Evolutionary conservation across 2,329 filamentous ascomycete species (phyloP).

Genomic region (Trichoderma pleuroti): DNA sequence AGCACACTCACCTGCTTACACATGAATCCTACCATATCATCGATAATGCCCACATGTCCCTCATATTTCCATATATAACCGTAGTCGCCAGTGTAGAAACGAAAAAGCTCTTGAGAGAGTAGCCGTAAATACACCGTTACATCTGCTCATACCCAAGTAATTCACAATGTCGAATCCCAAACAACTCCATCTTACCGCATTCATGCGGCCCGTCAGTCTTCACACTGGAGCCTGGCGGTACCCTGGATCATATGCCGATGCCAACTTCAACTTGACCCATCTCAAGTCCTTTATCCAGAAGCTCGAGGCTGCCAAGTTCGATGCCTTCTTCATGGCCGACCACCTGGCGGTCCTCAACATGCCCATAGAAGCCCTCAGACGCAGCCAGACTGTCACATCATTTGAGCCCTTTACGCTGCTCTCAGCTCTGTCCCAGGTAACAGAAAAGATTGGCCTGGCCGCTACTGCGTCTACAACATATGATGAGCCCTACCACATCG

Average conservation of each 20-base stretch:
- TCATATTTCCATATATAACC: neutral
- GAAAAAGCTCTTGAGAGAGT: neutral
- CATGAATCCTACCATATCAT: neutral
- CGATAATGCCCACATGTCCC: neutral
- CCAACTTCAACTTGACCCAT: conserved; percentile 55
- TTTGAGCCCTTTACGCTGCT: conserved; percentile 55
- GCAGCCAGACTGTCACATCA: conserved; percentile 55
- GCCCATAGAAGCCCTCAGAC: conserved; percentile 54
- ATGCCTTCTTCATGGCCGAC: conserved; percentile 56
- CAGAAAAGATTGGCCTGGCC: conserved; percentile 48
- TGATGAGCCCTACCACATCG: conserved; percentile 52
- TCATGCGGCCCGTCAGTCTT: conserved; percentile 55
- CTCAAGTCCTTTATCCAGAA: conserved; percentile 52
- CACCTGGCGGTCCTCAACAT: conserved; percentile 54
- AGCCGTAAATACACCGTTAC: neutral
- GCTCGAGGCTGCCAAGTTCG: conserved; percentile 52
- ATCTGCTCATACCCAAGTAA: neutral
- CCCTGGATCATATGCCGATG: conserved; percentile 51
- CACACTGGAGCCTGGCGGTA: conserved; percentile 57
- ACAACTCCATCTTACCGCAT: conserved; percentile 53
- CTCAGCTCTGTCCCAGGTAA: conserved; percentile 47
- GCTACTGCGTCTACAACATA: conserved; percentile 54
- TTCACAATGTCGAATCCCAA: conserved; percentile 25
- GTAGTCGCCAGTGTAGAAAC: neutral
- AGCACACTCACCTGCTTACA: conserved; percentile 5